A percentile compares a stretch with the other conserved stretches of the same genome.
Evolutionary conservation across 345 rosid genomes (phyloP).

Genomic region (Citrus reticulata): DNA sequence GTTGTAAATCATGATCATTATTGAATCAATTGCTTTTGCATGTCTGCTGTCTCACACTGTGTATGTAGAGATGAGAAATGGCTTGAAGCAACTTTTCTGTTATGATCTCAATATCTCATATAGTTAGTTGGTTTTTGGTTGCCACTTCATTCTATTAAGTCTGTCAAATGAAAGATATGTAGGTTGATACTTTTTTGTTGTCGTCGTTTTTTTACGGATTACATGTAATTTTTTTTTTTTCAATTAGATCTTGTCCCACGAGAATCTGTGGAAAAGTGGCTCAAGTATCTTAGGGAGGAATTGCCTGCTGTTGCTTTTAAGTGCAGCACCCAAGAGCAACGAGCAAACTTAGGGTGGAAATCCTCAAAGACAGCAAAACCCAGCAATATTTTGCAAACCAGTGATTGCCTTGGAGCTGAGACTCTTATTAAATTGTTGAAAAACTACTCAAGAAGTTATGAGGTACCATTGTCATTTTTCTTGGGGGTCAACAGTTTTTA

Average conservation of each 20-base stretch:
- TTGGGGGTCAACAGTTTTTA: neutral
- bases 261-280: constrained; percentile 97
- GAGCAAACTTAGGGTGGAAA: constrained; percentile 93
- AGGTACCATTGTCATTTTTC: constrained; percentile 37
- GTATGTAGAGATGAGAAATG: no score
- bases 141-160: neutral
- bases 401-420: constrained; percentile 98
- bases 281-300: constrained; percentile 87
- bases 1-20: neutral
- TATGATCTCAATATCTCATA: neutral
- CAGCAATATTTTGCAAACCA: constrained; percentile 70
- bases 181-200: neutral
- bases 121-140: neutral
- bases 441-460: constrained; percentile 93
- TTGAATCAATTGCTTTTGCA: neutral
- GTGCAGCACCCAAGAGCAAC: constrained; percentile 93
- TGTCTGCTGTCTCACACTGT: neutral
- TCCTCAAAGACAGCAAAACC: constrained; percentile 65
- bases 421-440: constrained; percentile 86
- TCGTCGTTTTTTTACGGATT: neutral
- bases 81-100: no score
- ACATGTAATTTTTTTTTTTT: neutral
- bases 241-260: constrained; percentile 91
- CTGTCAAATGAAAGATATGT: neutral
- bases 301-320: constrained; percentile 96